Evolutionary conservation across 805 yeast species (phyloP), one percentile per base, ranked within the genome.

Genomic region (Komagataella ulmi): DNA sequence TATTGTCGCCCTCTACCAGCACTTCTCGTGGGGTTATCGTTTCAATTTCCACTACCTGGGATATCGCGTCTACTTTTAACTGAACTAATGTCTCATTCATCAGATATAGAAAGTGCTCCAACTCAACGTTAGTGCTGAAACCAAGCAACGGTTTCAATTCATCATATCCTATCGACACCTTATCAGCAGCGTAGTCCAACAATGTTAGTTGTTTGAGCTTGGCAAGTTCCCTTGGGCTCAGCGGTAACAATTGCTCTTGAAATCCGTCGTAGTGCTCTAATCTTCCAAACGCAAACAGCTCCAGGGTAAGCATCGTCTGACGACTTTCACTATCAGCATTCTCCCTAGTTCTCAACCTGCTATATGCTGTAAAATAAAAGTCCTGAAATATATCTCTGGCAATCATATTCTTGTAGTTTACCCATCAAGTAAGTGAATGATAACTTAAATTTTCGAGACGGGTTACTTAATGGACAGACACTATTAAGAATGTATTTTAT

Each of bases 201-300:
- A 58, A 45, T 3, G 61, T 57, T 49, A 58, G 49, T 45, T 57
- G 61, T 19, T 53, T 55, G 23, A 59, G 46, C 49, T 59, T 59
- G n/a, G 57, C 54, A 30, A 57, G 19, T 50, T 59, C 56, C 17
- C 3, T 12, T 2, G 54, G 58, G 17, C 17, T 48, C 48, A 58
- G 48, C 17, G 30, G 30, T 1, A 49, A 53, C 7, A 53, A 36
- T 24, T 36, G 24, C 17, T 47, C 24, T 44, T 10, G 18, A 19
- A 44, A 21, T 18, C 10, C n/a, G 6, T 3, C 24, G 47, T 56
- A 60, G 50, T 63, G 63, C 6, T 40, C n/a, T 7, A 59, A 46
- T 2, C 54, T 54, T 6, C 65, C 66, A 56, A 60, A 65, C 2
- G 65, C 54, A 53, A 51, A 64, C 14, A 65, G 45, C 55, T 64